A percentile compares a stretch with the other conserved stretches of the same genome.
Conservation (phyloP, 2,329 filamentous ascomycete species). For the Tolypocladium ovalisporum region DNA sequence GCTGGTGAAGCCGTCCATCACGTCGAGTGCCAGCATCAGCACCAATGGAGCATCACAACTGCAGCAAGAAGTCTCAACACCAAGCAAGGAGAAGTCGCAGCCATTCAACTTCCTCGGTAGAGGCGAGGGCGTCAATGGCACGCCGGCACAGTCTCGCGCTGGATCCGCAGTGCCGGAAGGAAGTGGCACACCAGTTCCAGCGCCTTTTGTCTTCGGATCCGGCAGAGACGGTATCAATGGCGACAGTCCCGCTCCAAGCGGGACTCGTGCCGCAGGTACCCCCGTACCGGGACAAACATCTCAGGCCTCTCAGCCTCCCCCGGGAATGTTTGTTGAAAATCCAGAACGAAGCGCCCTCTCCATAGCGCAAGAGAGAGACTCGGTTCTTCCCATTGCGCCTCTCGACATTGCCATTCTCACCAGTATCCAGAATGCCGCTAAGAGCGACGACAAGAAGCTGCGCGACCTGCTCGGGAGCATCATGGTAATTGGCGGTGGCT, state of each 20-base stretch:
- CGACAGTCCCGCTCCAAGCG: conserved; percentile 42
- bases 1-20: conserved; percentile 48
- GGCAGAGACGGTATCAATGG: conserved; percentile 31
- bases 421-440: conserved; percentile 77
- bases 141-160: conserved; percentile 75
- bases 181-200: conserved; percentile 52
- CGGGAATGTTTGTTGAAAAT: conserved; percentile 39
- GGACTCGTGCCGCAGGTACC: conserved; percentile 37
- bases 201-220: conserved; percentile 44
- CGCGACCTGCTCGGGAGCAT: conserved; percentile 83
- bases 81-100: conserved; percentile 52
- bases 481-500: conserved; percentile 81
- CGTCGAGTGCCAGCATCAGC: conserved; percentile 15
- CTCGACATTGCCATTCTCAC: conserved; percentile 85
- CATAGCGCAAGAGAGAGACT: conserved; percentile 62
- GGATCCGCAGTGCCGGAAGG: conserved; percentile 81
- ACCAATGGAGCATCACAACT: conserved; percentile 31
- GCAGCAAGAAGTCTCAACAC: conserved; percentile 42
- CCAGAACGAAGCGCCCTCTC: conserved; percentile 37
- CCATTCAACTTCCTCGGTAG: conserved; percentile 56
- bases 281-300: conserved; percentile 24
- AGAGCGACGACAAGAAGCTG: conserved; percentile 84
- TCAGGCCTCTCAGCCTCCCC: conserved; percentile 23
- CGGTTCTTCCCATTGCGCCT: conserved; percentile 69
- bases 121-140: conserved; percentile 62